Evolutionary conservation across 371 early-diverging fungal species (phyloP).

Genomic region (Mucor mucedo): DNA sequence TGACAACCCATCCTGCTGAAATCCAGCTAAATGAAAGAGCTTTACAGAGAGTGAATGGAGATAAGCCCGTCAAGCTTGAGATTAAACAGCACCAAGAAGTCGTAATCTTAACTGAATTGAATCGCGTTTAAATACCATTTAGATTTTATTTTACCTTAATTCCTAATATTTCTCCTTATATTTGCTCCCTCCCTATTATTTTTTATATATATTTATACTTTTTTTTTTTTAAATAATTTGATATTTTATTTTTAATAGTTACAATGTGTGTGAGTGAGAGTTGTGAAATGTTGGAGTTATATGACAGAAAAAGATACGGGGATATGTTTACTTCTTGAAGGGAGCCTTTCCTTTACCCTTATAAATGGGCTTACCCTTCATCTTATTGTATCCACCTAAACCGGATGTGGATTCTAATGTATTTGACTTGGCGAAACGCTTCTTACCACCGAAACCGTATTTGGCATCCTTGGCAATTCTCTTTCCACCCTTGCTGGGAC

Average conservation of each 20-base stretch:
- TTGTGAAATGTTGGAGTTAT: not conserved
- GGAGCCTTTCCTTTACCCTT: constrained; percentile 20
- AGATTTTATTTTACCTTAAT: not conserved
- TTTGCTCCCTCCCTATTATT: constrained; percentile 1
- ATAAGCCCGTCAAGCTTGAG: constrained; percentile 51
- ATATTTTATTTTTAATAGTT: constrained; percentile 1
- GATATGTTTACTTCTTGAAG: constrained; percentile 9
- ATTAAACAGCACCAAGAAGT: constrained; percentile 59
- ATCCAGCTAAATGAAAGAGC: constrained; percentile 38
- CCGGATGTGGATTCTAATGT: constrained; percentile 79
- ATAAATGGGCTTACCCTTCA: constrained; percentile 43
- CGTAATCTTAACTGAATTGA: constrained; percentile 47
- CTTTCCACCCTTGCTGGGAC: constrained; percentile 54
- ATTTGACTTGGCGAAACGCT: constrained; percentile 78
- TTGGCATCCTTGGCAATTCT: constrained; percentile 63
- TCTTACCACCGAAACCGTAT: constrained; percentile 89
- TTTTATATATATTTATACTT: not conserved
- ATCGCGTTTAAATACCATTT: constrained; percentile 20
- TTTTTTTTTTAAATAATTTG: not conserved
- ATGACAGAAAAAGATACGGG: not conserved
- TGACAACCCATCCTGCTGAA: constrained; percentile 47
- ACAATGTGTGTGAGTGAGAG: constrained; percentile 9
- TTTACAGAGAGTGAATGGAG: constrained; percentile 34
- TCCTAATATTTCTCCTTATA: not conserved
- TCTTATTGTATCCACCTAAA: constrained; percentile 52